Base-by-base conservation (phyloP, 140 eudicot genomes). In the Ambrosia hybrid region DNA sequence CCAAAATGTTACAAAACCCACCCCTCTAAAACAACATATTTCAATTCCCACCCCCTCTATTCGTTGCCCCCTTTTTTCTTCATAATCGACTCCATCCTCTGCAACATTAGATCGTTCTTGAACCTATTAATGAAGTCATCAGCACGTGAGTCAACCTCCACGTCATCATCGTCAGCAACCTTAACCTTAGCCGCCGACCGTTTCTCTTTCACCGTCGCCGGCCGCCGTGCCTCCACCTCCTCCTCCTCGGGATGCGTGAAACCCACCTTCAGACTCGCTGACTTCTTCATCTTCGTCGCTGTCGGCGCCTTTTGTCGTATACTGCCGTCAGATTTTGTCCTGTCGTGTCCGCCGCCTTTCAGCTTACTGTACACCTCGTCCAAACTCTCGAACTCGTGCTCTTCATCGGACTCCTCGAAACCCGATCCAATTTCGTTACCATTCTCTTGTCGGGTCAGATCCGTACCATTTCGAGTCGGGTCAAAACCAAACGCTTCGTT, bases 61-160 rank as follows among this genome's bases (percentile, higher is more conserved):
- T 81, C 34, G 79, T 80, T 84, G 73, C 70, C 33, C 84, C 90
- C 76, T 89, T 89, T 89, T 79, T 85, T 86, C 81, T 89, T 74
- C 67, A 85, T 53, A 16, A 89, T 85, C 15, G 96, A 89, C 21
- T 89, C 97, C 55, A 87, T 14, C 86, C 97, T 84, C 86, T 93
- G 98, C 77, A 93, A 73, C 85, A 84, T 87, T 73, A 93, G 51
- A 69, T 93, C 91, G 41, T 89, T 80, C 87, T 75, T 87, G 55
- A 93, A 93, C 77, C 52, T 85, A 87, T 84, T 93, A 53, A 93
- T 93, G 73, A 93, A 92, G 57, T 86, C 92, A 70, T 87, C 98
- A 4, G 98, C 98, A 39, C 70, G 82, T 0, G 90, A 85, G 66
- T 93, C 96, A 3, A 93, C 95, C 72, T 85, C 98, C 15, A 62